phyloP scores from a whole-genome alignment of 1,139 yeast species.

The Taphrina deformans region DNA sequence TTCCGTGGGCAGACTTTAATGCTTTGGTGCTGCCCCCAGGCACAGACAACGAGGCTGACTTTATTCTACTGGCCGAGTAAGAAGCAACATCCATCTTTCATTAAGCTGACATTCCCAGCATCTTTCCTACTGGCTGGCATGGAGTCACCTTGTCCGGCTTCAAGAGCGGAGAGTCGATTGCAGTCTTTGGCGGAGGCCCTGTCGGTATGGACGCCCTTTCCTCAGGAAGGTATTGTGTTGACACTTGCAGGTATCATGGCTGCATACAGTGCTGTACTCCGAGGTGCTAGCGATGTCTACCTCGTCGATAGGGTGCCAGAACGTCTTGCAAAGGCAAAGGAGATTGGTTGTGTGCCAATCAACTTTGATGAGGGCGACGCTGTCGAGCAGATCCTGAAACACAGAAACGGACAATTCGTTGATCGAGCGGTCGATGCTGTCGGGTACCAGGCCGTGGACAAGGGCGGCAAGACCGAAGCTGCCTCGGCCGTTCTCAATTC shows the following conservation, averaged over 20 bases:
- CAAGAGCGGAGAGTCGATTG: conserved; percentile 46
- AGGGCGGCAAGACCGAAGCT: conserved; percentile 17
- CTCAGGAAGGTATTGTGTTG: too few relatives aligned
- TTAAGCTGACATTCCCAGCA: not conserved
- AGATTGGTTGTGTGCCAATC: conserved; percentile 25
- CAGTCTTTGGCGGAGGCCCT: conserved; percentile 66
- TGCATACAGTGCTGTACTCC: conserved; percentile 15
- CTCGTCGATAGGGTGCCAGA: conserved; percentile 17
- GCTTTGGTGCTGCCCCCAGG: conserved; percentile 26
- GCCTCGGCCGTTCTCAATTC: conserved; percentile 18
- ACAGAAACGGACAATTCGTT: not conserved
- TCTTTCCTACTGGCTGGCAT: conserved; percentile 29
- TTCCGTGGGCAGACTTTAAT: conserved; percentile 55
- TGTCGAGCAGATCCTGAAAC: conserved; percentile 10
- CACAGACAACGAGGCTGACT: conserved; percentile 21
- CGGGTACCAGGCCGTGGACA: conserved; percentile 17
- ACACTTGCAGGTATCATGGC: conserved; percentile 3
- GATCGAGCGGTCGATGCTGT: conserved; percentile 26
- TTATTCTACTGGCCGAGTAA: conserved; percentile 7
- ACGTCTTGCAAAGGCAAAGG: conserved; percentile 19
- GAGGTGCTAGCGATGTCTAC: conserved; percentile 20
- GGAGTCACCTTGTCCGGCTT: conserved; percentile 37
- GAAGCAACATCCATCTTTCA: too few relatives aligned
- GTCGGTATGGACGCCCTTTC: conserved; percentile 53
- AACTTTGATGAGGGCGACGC: conserved; percentile 23